Base-by-base conservation (phyloP, 768 basidiomycete genomes). In the Suillus plorans region DNA sequence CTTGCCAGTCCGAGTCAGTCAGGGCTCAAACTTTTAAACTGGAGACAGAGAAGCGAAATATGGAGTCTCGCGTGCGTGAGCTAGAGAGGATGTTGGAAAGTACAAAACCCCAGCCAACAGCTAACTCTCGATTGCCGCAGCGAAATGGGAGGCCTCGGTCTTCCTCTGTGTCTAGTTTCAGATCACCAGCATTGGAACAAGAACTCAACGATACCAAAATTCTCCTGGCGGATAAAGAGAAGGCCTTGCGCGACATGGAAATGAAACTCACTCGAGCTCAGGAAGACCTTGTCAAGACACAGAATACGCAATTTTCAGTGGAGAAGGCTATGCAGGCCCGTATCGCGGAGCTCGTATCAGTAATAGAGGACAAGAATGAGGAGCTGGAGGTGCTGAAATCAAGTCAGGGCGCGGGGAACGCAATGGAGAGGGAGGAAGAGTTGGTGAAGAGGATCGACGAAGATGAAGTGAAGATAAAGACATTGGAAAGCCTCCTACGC, bases 401-500 rank as follows among this genome's bases (percentile, higher is more conserved):
- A 39, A 31, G 52, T 50, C 78, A 81, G 39, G 73, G 61, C 9
- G 70, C 75, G 28, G 84, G 78, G 2, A 71, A 73, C 58, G 74
- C 80, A 34, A 78, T 75, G 25, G 78, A 78, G 64, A 78, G 90
- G 60, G 91, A 92, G 71, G 81, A 83, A 31, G 86, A 86, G 62
- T 70, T 92, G 36, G 66, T 88, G 72, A 80, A 82, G 73, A 80
- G 91, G 67, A 85, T 92, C 36, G 89, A 92, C 52, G 89, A 90
- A 69, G 89, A 92, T 66, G 87, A 87, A 57, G 86, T 84, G 6
- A 89, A 86, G 74, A 87, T 91, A 42, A 75, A 77, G 4, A 82
- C 85, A 3, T 70, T 91, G 63, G 86, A 90, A 70, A 75, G 72
- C 53, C 74, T 85, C 73, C 70, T 85, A 3, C 72, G 77, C 28